Base-by-base conservation (phyloP, 1,284 basidiomycete genomes). In the Ceratobasidium sp. region DNA sequence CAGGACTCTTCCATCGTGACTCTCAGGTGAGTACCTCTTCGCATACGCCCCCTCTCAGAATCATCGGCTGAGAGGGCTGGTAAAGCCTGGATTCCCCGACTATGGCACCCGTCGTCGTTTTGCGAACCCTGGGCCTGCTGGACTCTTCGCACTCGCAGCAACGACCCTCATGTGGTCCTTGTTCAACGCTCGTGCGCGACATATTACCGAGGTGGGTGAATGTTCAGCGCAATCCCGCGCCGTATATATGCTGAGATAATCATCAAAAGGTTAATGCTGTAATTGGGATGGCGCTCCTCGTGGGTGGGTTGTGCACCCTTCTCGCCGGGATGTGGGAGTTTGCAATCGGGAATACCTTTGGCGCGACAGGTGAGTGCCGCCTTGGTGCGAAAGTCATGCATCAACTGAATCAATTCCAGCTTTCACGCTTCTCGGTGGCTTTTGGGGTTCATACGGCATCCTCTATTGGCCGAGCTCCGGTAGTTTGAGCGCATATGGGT, bases 331-430 rank as follows among this genome's bases (percentile, higher is more conserved):
- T 75, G 75, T 76, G 75, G 75, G 75, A 76, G 73, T 75, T 80
- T 74, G 80, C 79, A 1, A 70, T 76, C 36, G 80, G 81, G n/a
- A 82, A 82, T 76, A 84, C 82, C 1, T 84, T 84, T 73, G 83
- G 82, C 72, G 83, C 83, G 1, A 84, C 83, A 53, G 72, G 72
- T 66, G 44, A 53, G 72, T 48, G 30, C 11, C 36, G 1, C 5
- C n/a, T n/a, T 23, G 23, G 30, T 30, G 5, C 6, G 21, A 40
- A 14, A n/a, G 1, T 21, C 21, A 33, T 33, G 23, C 12, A 1
- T 36, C 21, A 25, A 38, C 46, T 69, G 12, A 38, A 8, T 1
- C 9, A n/a, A 16, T 38, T 0, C 18, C 25, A 8, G 82, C 83
- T 11, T 78, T 78, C 75, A 77, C 74, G 14, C 73, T 76, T 3